Percentiles rank a stretch among this genome's conserved stretches.
These are phyloP conservation scores for Elsinoe batatas DNA, from an alignment of 2,329 filamentous ascomycete genomes.

Conservation along the genomic window DNA sequence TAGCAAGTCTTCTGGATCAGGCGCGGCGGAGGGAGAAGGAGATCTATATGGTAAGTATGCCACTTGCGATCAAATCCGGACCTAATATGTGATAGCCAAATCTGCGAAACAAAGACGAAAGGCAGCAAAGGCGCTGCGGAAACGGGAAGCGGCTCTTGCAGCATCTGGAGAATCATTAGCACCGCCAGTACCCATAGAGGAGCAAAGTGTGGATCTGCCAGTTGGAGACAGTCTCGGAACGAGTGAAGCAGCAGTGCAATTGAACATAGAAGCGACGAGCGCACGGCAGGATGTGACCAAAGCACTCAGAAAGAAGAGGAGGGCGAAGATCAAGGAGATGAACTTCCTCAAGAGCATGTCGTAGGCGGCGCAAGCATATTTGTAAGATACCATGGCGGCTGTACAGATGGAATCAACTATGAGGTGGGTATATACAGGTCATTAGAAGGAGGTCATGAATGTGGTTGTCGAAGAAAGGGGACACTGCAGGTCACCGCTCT, in stretches of 20 bases:
- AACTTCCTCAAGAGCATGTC: slow-evolving; percentile 77
- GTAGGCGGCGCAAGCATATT: slow-evolving; percentile 19
- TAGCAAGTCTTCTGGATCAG: slow-evolving; percentile 37
- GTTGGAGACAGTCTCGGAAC: slow-evolving; percentile 38
- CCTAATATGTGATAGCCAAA: slow-evolving; percentile 49
- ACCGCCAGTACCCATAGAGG: slow-evolving; percentile 59
- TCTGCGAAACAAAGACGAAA: slow-evolving; percentile 70
- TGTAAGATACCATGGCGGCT: not conserved
- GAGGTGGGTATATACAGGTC: slow-evolving; percentile 1
- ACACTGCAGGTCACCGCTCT: not conserved
- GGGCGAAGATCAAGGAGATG: slow-evolving; percentile 68
- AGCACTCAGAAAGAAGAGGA: slow-evolving; percentile 65
- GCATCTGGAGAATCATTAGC: slow-evolving; percentile 42
- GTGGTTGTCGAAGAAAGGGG: not conserved
- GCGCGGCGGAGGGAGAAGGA: slow-evolving; percentile 45
- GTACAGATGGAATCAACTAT: not conserved
- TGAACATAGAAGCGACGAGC: slow-evolving; percentile 31
- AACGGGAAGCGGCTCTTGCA: slow-evolving; percentile 16
- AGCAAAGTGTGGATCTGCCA: slow-evolving; percentile 69
- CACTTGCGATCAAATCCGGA: too few species aligned
- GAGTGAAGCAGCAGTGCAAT: slow-evolving; percentile 25
- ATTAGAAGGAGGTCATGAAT: not conserved
- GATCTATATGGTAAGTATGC: slow-evolving; percentile 67
- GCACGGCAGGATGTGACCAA: slow-evolving; percentile 55
- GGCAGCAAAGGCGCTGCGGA: slow-evolving; percentile 57